Conservation (phyloP, 2,329 filamentous ascomycete species). For the Trichoderma sp. region DNA sequence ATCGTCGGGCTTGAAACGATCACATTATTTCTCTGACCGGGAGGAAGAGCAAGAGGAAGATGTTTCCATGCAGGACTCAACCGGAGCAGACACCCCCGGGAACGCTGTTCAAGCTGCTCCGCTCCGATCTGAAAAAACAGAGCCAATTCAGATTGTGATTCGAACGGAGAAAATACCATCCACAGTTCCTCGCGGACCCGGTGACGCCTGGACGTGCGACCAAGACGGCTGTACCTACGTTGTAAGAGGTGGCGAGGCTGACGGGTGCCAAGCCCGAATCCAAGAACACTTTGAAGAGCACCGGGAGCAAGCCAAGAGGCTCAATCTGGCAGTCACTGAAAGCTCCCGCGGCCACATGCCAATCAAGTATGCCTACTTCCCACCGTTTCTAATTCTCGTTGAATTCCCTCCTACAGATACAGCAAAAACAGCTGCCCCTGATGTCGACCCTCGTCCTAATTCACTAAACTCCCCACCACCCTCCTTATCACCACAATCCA, state of each 20-base stretch:
- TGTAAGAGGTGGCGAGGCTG: constrained; percentile 62
- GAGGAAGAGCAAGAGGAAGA: constrained; percentile 43
- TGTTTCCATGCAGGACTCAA: constrained; percentile 38
- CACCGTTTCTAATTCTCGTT: constrained; percentile 39
- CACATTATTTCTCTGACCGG: constrained; percentile 37
- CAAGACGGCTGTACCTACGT: constrained; percentile 65
- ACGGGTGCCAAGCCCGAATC: constrained; percentile 58
- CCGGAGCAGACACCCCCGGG: constrained; percentile 27
- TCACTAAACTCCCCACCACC: constrained; percentile 22
- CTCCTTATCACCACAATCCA: constrained; percentile 13
- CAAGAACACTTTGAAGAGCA: constrained; percentile 62
- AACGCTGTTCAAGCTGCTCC: constrained; percentile 29
- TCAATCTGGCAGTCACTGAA: constrained; percentile 58
- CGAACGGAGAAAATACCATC: constrained; percentile 54
- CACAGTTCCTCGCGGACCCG: constrained; percentile 53
- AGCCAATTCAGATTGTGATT: constrained; percentile 48
- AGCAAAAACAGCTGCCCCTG: constrained; percentile 8
- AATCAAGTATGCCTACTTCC: constrained; percentile 54
- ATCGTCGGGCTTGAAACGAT: constrained; percentile 40
- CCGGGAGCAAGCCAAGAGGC: constrained; percentile 54
- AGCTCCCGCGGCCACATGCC: constrained; percentile 56
- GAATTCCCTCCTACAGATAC: constrained; percentile 27
- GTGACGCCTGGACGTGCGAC: constrained; percentile 67
- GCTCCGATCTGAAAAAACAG: constrained; percentile 27
- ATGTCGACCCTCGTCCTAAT: not conserved